Conservation (phyloP, 352 stramenopile species). For the Globisporangium echinulatum region DNA sequence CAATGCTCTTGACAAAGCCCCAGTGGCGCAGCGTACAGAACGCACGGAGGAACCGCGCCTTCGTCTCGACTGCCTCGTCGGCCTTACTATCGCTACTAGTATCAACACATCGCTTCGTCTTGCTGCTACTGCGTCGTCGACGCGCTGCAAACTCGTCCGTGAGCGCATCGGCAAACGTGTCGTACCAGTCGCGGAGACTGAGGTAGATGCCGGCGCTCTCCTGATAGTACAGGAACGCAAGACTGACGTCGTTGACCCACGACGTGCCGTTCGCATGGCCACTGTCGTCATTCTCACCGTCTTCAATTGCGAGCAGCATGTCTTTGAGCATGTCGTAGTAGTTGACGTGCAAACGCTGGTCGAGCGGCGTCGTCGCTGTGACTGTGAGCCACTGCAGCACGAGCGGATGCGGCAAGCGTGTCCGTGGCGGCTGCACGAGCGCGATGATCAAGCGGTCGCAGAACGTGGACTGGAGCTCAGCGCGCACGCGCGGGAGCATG, state of each 20-base stretch:
- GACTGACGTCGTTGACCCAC: slow-evolving; percentile 52
- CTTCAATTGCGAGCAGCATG: slow-evolving; percentile 31
- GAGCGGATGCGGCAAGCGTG: background rate
- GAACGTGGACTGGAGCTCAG: slow-evolving; percentile 48
- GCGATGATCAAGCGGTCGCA: slow-evolving; percentile 26
- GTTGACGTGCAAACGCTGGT: slow-evolving; percentile 37
- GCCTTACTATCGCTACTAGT: background rate
- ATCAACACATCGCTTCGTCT: slow-evolving; percentile 12
- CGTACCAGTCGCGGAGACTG: slow-evolving; percentile 63
- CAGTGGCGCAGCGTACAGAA: slow-evolving; percentile 67
- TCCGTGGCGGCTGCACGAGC: slow-evolving; percentile 23
- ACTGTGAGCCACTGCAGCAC: slow-evolving; percentile 22
- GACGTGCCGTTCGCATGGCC: slow-evolving; percentile 10
- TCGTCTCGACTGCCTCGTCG: slow-evolving; percentile 25
- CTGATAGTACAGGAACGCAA: slow-evolving; percentile 68
- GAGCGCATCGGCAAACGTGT: slow-evolving; percentile 40
- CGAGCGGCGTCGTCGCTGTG: slow-evolving; percentile 20
- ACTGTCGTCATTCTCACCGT: slow-evolving; percentile 10
- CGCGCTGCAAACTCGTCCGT: slow-evolving; percentile 17
- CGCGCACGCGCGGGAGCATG: slow-evolving; percentile 38
- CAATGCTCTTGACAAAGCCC: slow-evolving; percentile 51
- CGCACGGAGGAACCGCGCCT: slow-evolving; percentile 61
- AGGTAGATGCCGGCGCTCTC: slow-evolving; percentile 55
- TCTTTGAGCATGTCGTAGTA: slow-evolving; percentile 52
- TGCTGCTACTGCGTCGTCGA: slow-evolving; percentile 5